A percentile compares a stretch with the other conserved stretches of the same genome.
Evolutionary conservation across 108 stramenopile species (phyloP).

Genomic region (Cyclotella distinguenda): DNA sequence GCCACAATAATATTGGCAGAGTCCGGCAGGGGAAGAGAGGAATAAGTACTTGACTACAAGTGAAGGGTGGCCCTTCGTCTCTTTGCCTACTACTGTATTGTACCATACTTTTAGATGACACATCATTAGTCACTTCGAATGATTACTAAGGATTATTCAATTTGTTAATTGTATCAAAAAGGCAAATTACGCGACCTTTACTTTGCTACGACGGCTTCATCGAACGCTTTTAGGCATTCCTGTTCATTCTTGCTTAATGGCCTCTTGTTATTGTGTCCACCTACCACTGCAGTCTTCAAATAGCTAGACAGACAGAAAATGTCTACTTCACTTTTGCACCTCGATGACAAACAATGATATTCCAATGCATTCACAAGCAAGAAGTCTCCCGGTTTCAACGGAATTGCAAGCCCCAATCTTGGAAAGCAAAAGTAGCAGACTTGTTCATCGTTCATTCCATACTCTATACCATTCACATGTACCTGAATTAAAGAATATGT

Average conservation of each 20-base stretch:
- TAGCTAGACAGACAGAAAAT: background rate
- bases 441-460: background rate
- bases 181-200: background rate
- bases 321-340: background rate
- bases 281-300: slow-evolving; percentile 4
- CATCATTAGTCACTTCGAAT: too few relatives aligned
- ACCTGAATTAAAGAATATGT: slow-evolving; percentile 2
- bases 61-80: too few relatives aligned
- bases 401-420: background rate
- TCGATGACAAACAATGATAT: background rate
- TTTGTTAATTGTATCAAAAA: too few relatives aligned
- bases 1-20: too few relatives aligned
- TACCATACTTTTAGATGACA: too few relatives aligned
- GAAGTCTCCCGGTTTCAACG: background rate
- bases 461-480: background rate
- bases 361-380: background rate
- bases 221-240: background rate
- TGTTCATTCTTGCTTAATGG: background rate
- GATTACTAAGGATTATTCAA: too few relatives aligned
- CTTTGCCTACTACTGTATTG: too few relatives aligned
- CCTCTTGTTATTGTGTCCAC: background rate
- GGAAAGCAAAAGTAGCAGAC: background rate
- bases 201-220: background rate
- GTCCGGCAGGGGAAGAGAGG: too few relatives aligned
- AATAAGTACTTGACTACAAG: too few relatives aligned